phyloP scores from a whole-genome alignment of 805 yeast genomes.

The Metschnikowia continentalis region DNA sequence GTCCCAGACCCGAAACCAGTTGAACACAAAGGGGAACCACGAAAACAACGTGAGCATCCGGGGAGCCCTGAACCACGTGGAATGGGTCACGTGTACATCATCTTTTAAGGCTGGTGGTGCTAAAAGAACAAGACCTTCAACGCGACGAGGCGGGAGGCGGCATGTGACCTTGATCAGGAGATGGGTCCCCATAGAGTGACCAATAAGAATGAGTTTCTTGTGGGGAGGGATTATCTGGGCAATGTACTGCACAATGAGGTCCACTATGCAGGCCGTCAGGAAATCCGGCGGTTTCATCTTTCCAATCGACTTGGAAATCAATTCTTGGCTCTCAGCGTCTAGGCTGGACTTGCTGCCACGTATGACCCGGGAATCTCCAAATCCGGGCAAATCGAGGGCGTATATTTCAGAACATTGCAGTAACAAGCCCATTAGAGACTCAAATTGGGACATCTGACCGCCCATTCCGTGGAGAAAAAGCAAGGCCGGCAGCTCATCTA shows the following conservation, averaged over 20 bases:
- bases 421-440: slow-evolving; percentile 60
- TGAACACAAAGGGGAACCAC: slow-evolving; percentile 45
- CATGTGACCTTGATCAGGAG: slow-evolving; percentile 45
- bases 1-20: slow-evolving; percentile 54
- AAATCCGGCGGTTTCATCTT: slow-evolving; percentile 40
- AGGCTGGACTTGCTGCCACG: slow-evolving; percentile 16
- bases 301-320: slow-evolving; percentile 26
- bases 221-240: slow-evolving; percentile 33
- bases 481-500: slow-evolving; percentile 53
- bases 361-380: slow-evolving; percentile 52
- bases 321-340: slow-evolving; percentile 28
- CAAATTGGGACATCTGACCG: slow-evolving; percentile 85
- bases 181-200: slow-evolving; percentile 74
- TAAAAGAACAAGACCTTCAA: slow-evolving; percentile 46
- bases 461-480: slow-evolving; percentile 85
- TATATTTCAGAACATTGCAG: slow-evolving; percentile 59
- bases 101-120: slow-evolving; percentile 41
- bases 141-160: slow-evolving; percentile 31
- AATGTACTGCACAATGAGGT: slow-evolving; percentile 36
- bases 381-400: slow-evolving; percentile 84
- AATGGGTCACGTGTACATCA: slow-evolving; percentile 4
- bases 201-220: slow-evolving; percentile 48
- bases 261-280: slow-evolving; percentile 38
- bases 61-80: background rate
- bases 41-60: slow-evolving; percentile 28